phyloP scores from a whole-genome alignment of 305 asterid genomes.

The Plantago coronopus region DNA sequence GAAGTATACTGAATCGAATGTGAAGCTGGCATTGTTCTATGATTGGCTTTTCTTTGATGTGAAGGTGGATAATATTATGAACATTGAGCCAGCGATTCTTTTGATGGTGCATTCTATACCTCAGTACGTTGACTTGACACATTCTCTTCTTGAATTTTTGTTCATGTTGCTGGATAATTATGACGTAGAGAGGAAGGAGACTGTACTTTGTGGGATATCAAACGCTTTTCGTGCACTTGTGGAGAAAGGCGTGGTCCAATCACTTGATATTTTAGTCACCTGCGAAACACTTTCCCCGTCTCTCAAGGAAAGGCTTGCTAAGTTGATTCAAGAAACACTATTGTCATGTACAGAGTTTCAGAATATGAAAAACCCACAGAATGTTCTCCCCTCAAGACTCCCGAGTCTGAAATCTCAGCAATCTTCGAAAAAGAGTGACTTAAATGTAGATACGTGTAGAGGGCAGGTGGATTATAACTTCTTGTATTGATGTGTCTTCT shows the following conservation, averaged over 20 bases:
- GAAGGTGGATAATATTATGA: conserved; percentile 59
- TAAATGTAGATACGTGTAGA: background rate
- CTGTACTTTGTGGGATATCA: conserved; percentile 46
- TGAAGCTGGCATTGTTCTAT: conserved; percentile 77
- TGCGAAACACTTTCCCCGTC: conserved; percentile 51
- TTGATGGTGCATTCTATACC: conserved; percentile 75
- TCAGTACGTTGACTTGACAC: conserved; percentile 53
- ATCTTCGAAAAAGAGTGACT: conserved; percentile 1
- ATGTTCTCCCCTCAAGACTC: conserved; percentile 3
- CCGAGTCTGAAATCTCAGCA: conserved; percentile 6
- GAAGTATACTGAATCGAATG: conserved; percentile 57
- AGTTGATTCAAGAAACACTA: conserved; percentile 34
- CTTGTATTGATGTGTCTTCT: too few species aligned
- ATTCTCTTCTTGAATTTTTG: conserved; percentile 70
- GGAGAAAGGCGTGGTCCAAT: conserved; percentile 53
- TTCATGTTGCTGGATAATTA: conserved; percentile 61
- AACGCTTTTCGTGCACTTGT: conserved; percentile 51
- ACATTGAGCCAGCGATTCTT: conserved; percentile 70
- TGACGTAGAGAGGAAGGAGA: conserved; percentile 65
- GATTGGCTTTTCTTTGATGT: conserved; percentile 89
- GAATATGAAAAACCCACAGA: too few species aligned
- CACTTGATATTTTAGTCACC: conserved; percentile 51
- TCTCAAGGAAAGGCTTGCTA: conserved; percentile 56
- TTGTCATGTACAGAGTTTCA: background rate
- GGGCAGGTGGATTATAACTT: background rate